phyloP scores from a whole-genome alignment of 2,329 filamentous ascomycete genomes.

The Pseudopithomyces maydicus region DNA sequence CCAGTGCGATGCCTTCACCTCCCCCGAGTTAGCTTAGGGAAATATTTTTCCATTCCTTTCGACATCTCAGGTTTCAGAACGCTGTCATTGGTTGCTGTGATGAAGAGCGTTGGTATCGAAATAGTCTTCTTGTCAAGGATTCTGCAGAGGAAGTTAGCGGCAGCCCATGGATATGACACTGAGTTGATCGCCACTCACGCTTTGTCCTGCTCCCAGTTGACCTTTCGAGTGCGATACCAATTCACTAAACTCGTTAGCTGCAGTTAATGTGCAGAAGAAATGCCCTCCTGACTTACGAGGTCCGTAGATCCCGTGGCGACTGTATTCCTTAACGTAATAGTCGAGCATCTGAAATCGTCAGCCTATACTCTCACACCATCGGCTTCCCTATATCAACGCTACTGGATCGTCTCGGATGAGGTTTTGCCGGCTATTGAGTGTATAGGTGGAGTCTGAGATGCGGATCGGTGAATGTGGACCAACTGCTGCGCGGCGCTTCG shows the following conservation, averaged over 20 bases:
- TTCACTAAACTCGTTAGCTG: slow-evolving; percentile 59
- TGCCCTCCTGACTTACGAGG: slow-evolving; percentile 57
- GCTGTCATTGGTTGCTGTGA: slow-evolving; percentile 71
- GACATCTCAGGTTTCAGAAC: slow-evolving; percentile 77
- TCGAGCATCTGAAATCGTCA: slow-evolving; percentile 58
- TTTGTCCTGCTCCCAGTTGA: slow-evolving; percentile 79
- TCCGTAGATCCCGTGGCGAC: slow-evolving; percentile 74
- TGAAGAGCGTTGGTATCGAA: slow-evolving; percentile 67
- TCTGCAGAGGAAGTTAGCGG: slow-evolving; percentile 18
- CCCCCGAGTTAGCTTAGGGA: slow-evolving; percentile 68
- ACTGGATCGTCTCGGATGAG: not conserved
- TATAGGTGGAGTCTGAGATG: not conserved
- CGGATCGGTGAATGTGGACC: not conserved
- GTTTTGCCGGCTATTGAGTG: not conserved
- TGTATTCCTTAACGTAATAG: slow-evolving; percentile 75
- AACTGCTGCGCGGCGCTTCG: not conserved
- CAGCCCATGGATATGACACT: not conserved
- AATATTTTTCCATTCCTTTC: slow-evolving; percentile 69
- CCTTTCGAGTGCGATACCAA: slow-evolving; percentile 79
- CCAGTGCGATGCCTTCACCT: slow-evolving; percentile 81
- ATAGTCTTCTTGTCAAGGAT: slow-evolving; percentile 40
- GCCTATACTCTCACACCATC: slow-evolving; percentile 3
- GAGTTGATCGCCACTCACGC: slow-evolving; percentile 32
- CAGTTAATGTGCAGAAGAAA: not conserved
- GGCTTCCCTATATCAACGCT: not conserved